Conservation (phyloP, 164 flowering plant genomes). For the Houttuynia cordata region DNA sequence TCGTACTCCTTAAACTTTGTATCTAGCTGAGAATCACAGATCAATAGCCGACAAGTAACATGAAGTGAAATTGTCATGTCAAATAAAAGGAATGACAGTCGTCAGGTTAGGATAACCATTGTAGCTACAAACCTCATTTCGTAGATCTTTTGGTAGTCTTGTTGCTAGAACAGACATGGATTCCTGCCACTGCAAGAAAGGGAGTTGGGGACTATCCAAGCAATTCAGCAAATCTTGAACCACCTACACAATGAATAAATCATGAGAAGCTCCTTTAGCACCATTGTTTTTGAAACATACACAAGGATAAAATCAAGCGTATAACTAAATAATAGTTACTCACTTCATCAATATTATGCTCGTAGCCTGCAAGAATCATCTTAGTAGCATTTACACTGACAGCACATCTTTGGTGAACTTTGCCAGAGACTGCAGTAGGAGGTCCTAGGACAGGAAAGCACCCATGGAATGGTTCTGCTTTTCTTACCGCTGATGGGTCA, state of each 20-base stretch:
- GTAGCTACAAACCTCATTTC: slow-evolving; percentile 38
- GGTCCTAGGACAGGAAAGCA: slow-evolving; percentile 85
- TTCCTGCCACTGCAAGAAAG: slow-evolving; percentile 99
- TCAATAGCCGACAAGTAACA: background rate
- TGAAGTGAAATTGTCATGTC: background rate
- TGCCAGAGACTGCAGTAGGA: slow-evolving; percentile 92
- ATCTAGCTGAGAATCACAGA: slow-evolving; percentile 50
- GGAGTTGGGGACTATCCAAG: slow-evolving; percentile 96
- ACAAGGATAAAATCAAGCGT: background rate
- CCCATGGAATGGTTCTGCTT: slow-evolving; percentile 93
- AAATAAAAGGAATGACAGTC: background rate
- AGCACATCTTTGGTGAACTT: slow-evolving; percentile 97
- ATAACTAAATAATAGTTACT: slow-evolving; percentile 11
- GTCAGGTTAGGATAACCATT: background rate
- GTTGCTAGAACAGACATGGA: slow-evolving; percentile 83
- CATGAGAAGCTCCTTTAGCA: background rate
- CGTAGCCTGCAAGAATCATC: slow-evolving; percentile 98
- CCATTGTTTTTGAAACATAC: background rate
- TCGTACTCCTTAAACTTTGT: slow-evolving; percentile 65
- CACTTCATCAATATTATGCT: slow-evolving; percentile 90
- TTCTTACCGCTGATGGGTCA: slow-evolving; percentile 98
- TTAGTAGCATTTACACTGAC: slow-evolving; percentile 83
- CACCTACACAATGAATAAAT: slow-evolving; percentile 39
- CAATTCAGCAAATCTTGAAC: slow-evolving; percentile 84
- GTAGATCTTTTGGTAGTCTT: slow-evolving; percentile 88